Percentiles rank a stretch among this genome's conserved stretches.
Evolutionary conservation across 2,329 filamentous ascomycete species (phyloP).

Genomic region (Penicillium sp.): DNA sequence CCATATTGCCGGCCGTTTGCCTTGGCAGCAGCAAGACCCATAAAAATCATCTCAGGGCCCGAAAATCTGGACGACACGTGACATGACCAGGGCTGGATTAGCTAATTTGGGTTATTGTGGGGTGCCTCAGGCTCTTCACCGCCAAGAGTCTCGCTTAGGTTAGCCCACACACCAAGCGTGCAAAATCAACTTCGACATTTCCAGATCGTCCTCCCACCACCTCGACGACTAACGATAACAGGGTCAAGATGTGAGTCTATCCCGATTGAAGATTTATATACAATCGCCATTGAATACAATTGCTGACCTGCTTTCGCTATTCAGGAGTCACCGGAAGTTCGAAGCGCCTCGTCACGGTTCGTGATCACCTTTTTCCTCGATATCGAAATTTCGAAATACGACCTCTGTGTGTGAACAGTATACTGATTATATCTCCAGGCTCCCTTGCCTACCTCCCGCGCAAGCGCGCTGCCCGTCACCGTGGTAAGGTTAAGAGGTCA

Average conservation of each 20-base stretch:
- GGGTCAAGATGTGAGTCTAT: slow-evolving; percentile 48
- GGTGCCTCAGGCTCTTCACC: slow-evolving; percentile 2
- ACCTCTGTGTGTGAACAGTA: slow-evolving; percentile 24
- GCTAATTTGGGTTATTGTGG: slow-evolving; percentile 8
- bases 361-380: slow-evolving; percentile 66
- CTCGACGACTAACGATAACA: slow-evolving; percentile 49
- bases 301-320: slow-evolving; percentile 28
- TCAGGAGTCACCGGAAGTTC: slow-evolving; percentile 63
- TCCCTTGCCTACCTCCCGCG: slow-evolving; percentile 82
- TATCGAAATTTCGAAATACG: slow-evolving; percentile 30
- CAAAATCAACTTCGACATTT: slow-evolving; percentile 40
- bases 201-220: slow-evolving; percentile 43
- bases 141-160: slow-evolving; percentile 38
- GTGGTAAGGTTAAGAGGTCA: slow-evolving; percentile 98
- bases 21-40: slow-evolving; percentile 8
- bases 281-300: slow-evolving; percentile 16
- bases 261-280: slow-evolving; percentile 7
- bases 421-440: slow-evolving; percentile 42
- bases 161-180: slow-evolving; percentile 45
- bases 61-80: slow-evolving; percentile 6
- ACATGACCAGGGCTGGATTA: slow-evolving; percentile 5
- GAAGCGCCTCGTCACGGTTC: slow-evolving; percentile 95
- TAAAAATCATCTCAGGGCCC: neutral
- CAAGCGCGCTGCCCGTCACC: slow-evolving; percentile 91
- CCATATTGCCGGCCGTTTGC: slow-evolving; percentile 6